Percentiles rank a stretch among this genome's conserved stretches.
phyloP scores from a whole-genome alignment of 129 eudicot species.

The Helianthus tuberosus region DNA sequence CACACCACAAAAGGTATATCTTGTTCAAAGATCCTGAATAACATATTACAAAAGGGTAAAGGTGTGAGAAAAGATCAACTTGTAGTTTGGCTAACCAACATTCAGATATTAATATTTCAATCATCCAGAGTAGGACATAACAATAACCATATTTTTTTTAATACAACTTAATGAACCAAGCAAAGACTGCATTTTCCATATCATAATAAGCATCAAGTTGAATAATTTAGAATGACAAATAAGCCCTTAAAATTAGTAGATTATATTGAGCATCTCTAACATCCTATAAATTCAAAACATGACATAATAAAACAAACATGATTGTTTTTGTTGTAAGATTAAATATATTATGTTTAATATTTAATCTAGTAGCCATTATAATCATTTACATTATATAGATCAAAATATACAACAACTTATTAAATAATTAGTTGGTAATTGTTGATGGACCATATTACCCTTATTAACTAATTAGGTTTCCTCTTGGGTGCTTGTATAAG shows the following conservation, averaged over 20 bases:
- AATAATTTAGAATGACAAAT: background rate
- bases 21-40: conserved; percentile 33
- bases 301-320: no score
- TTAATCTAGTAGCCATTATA: no score
- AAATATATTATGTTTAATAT: no score
- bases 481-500: no score
- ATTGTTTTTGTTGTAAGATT: no score
- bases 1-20: conserved; percentile 7
- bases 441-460: no score
- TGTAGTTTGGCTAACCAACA: background rate
- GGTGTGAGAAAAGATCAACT: conserved; percentile 6
- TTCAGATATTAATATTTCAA: background rate
- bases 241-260: background rate
- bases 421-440: no score
- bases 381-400: no score
- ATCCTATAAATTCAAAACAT: no score
- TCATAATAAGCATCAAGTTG: background rate
- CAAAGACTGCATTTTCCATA: background rate
- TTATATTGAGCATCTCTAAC: background rate
- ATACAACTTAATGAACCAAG: background rate
- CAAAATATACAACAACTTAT: no score
- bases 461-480: no score
- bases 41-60: conserved; percentile 11
- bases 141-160: background rate
- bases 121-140: background rate